Evolutionary conservation across 108 stramenopile species (phyloP).

Genomic region (Pseudonitzschia multiseries): DNA sequence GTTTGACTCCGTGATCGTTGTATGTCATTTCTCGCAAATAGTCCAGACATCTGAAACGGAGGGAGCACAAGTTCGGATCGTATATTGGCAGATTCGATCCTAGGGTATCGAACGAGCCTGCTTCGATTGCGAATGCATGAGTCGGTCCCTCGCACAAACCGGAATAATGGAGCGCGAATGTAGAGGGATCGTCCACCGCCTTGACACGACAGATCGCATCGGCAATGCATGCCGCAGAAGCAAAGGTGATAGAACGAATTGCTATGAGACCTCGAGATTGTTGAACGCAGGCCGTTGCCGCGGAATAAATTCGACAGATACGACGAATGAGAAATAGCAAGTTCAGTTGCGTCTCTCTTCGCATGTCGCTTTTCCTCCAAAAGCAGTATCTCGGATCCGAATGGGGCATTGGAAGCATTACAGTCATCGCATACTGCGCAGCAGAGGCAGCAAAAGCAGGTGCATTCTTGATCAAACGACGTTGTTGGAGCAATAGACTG

Average conservation of each 20-base stretch:
- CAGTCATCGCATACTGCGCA: constrained; percentile 92
- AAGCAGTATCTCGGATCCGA: constrained; percentile 89
- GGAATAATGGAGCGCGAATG: constrained; percentile 95
- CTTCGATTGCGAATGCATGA: constrained; percentile 92
- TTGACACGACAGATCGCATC: constrained; percentile 94
- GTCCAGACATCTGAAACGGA: constrained; percentile 93
- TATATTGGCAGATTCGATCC: constrained; percentile 92
- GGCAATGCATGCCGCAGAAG: constrained; percentile 92
- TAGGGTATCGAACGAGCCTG: constrained; percentile 93
- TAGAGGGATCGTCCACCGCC: constrained; percentile 93
- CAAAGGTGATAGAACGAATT: constrained; percentile 94
- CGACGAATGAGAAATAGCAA: constrained; percentile 86
- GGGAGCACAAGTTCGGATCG: constrained; percentile 81
- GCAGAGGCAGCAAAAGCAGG: constrained; percentile 94
- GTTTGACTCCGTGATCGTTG: constrained; percentile 64
- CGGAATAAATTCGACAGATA: constrained; percentile 84
- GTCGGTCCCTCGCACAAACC: constrained; percentile 95
- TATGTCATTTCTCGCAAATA: constrained; percentile 85
- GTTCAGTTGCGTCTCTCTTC: constrained; percentile 90
- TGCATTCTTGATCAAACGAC: constrained; percentile 93
- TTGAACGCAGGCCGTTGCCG: constrained; percentile 91
- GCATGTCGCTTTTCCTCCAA: constrained; percentile 89
- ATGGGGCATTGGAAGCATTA: constrained; percentile 92
- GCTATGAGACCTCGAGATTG: constrained; percentile 95
- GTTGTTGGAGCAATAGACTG: constrained; percentile 93